phyloP scores from a whole-genome alignment of 208 protist genomes.

The Trypanosoma theileri region DNA sequence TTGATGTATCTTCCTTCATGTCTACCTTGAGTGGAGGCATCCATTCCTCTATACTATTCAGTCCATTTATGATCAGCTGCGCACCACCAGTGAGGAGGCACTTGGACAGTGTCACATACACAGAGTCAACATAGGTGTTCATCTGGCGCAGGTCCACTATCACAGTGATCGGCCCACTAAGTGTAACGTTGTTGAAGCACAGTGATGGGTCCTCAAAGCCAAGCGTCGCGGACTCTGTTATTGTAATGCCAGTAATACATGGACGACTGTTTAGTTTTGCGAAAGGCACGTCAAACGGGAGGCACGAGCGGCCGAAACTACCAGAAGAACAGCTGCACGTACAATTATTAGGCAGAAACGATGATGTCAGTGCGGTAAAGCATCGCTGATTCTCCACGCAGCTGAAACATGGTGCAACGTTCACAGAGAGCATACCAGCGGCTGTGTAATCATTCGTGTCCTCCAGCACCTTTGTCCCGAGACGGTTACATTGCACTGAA shows the following conservation, averaged over 20 bases:
- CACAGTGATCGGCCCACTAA: slow-evolving; percentile 17
- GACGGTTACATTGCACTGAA: slow-evolving; percentile 20
- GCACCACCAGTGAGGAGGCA: slow-evolving; percentile 13
- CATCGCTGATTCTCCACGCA: slow-evolving; percentile 4
- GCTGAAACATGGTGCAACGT: slow-evolving; percentile 6
- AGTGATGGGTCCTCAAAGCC: not conserved
- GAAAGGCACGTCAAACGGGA: slow-evolving; percentile 11
- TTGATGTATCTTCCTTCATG: slow-evolving; percentile 13
- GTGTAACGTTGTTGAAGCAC: slow-evolving; percentile 15
- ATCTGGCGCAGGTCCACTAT: slow-evolving; percentile 10
- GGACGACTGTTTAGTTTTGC: not conserved
- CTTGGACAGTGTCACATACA: slow-evolving; percentile 10
- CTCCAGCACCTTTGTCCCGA: not conserved
- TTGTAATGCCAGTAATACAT: not conserved
- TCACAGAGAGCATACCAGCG: slow-evolving; percentile 5
- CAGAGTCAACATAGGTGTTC: slow-evolving; percentile 1
- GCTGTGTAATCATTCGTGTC: not conserved
- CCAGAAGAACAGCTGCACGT: slow-evolving; percentile 11
- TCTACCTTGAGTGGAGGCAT: slow-evolving; percentile 3
- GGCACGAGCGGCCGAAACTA: slow-evolving; percentile 6
- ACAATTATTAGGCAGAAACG: not conserved
- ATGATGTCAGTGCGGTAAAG: slow-evolving; percentile 11
- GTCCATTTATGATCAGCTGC: slow-evolving; percentile 8
- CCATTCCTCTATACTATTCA: not conserved
- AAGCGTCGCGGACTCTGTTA: slow-evolving; percentile 2